These are phyloP conservation scores for Mallotus repandus DNA, from an alignment of 441 rosid genomes.

Conservation along the genomic window DNA sequence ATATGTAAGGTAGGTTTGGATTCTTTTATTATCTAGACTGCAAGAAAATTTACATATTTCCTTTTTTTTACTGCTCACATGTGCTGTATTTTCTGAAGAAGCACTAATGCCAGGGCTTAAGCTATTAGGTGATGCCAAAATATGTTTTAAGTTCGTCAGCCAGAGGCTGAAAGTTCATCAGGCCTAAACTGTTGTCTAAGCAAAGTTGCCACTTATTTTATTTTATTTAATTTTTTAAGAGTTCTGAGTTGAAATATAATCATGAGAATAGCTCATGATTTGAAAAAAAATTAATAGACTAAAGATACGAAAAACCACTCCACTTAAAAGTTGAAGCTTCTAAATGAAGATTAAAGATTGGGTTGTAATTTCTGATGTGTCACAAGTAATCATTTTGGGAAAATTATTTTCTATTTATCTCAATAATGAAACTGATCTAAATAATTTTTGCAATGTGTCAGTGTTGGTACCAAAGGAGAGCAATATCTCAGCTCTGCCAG, in stretches of 20 bases:
- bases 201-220: not conserved
- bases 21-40: not conserved
- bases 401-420: not conserved
- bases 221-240: not conserved
- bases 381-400: not conserved
- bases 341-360: constrained; percentile 2
- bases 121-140: not conserved
- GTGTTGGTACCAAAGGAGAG: constrained; percentile 38
- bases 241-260: not conserved
- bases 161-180: too few species aligned
- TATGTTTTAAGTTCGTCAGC: not conserved
- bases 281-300: not conserved
- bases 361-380: not conserved
- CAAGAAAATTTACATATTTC: not conserved
- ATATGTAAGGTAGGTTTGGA: constrained; percentile 33
- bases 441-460: constrained; percentile 24
- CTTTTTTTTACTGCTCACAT: not conserved
- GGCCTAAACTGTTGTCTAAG: constrained; percentile 2
- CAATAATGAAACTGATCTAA: not conserved
- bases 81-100: not conserved
- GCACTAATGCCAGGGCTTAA: not conserved
- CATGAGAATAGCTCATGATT: constrained; percentile 1
- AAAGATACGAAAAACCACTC: not conserved
- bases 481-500: constrained; percentile 40
- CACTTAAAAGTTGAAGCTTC: not conserved